Evolutionary conservation across 2,329 filamentous ascomycete species (phyloP), one percentile per base, ranked within the genome.

Genomic region (Xylaria sp.): DNA sequence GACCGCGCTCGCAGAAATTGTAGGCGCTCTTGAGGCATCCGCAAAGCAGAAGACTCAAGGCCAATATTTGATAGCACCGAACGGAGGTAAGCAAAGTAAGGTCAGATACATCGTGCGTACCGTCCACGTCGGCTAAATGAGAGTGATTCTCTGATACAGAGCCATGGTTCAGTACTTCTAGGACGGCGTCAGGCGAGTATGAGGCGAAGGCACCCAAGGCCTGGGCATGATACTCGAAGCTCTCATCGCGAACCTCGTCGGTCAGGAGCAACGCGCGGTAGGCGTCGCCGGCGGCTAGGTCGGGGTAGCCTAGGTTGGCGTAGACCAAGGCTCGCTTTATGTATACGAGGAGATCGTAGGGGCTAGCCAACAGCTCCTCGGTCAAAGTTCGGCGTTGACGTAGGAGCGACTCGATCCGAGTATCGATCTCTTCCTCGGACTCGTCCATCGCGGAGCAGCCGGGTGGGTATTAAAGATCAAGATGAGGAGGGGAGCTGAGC

Each of bases 241-340:
- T 83, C 57, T 93, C 89, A 51, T 94, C 87, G 59, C 80, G 73
- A 34, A 91, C 82, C 61, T 94, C 91, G 67, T 97, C 93, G 16
- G 89, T 83, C 43, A 99, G 77, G 3, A 96, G 82, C n/a, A 97
- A 80, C 1, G 92, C 92, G 50, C 89, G 88, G 70, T 97, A 97
- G 4, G 91, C 91, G 76, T 97, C 92, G 29, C 91, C 91, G 9
- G 88, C 87, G 4, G 92, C 92, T 38, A 99, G 83, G 71, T 99
- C 94, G 0, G 91, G 91, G 71, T 96, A 97, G 37, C 86, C 90
- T 43, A 97, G 79, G 42, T 85, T 77, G 16, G 86, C 82, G 71
- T 97, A 86, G 39, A 89, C 77, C 29, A 82, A 75, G 20, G 91
- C 91, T 26, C 92, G 84, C 59, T 88, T 81, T 50, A 90, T 76